These are phyloP conservation scores for Yamadazyma akitaensis DNA, from an alignment of 805 yeast genomes.

Conservation along the genomic window DNA sequence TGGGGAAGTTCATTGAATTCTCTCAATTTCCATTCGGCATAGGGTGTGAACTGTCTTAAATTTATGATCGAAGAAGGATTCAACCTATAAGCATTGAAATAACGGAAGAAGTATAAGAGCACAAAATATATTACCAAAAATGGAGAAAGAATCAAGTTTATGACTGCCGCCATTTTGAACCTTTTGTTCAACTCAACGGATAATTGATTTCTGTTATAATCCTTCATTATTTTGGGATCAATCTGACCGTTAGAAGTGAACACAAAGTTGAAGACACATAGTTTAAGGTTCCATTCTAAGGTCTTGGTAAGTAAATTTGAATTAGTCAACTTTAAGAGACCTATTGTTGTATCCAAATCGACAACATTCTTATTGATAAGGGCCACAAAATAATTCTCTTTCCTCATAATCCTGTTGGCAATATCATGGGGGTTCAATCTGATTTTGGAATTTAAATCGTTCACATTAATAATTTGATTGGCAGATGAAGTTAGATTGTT, in stretches of 20 bases:
- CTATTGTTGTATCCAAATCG: slow-evolving; percentile 49
- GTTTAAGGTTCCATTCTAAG: slow-evolving; percentile 88
- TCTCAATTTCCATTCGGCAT: slow-evolving; percentile 91
- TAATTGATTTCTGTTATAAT: slow-evolving; percentile 61
- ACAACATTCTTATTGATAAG: slow-evolving; percentile 74
- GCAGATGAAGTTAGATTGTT: slow-evolving; percentile 61
- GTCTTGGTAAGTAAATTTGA: slow-evolving; percentile 67
- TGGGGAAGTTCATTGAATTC: slow-evolving; percentile 94
- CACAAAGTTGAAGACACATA: slow-evolving; percentile 82
- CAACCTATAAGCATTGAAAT: slow-evolving; percentile 87
- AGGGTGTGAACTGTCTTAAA: slow-evolving; percentile 82
- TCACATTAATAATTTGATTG: slow-evolving; percentile 15
- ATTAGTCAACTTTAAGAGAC: slow-evolving; percentile 16
- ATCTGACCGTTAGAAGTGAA: slow-evolving; percentile 84
- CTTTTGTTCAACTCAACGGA: slow-evolving; percentile 71
- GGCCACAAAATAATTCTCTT: slow-evolving; percentile 91
- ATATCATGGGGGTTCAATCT: slow-evolving; percentile 89
- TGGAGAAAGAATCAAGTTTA: slow-evolving; percentile 82
- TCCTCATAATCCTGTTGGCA: slow-evolving; percentile 94
- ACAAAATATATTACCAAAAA: slow-evolving; percentile 80
- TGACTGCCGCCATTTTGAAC: slow-evolving; percentile 81
- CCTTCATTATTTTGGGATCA: slow-evolving; percentile 66
- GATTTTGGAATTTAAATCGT: slow-evolving; percentile 65
- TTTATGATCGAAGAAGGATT: slow-evolving; percentile 77
- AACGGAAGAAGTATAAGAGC: slow-evolving; percentile 78